Evolutionary conservation across 2,329 filamentous ascomycete species (phyloP), one percentile per base, ranked within the genome.

Genomic region (Thermothelomyces thermophilus): DNA sequence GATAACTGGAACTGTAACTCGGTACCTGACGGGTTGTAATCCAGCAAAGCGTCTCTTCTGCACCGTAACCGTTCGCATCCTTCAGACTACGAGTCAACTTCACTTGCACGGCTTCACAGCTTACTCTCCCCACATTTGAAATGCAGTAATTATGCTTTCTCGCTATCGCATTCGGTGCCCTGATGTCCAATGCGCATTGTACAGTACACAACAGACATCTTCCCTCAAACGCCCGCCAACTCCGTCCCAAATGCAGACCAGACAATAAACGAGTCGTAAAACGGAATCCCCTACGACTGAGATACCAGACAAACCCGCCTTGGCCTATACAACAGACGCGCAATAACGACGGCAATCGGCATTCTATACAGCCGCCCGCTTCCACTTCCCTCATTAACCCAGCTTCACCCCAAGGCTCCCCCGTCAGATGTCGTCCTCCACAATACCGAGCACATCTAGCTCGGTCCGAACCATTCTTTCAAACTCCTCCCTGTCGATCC

Each of bases 401-500:
- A n/a, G n/a, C n/a, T n/a, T n/a, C n/a, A n/a, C 24, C 16, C 3
- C 17, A 26, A 10, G 1, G 9, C 8, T 16, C n/a, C 10, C 14
- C 19, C 14, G 4, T 51, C 46, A 59, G 5, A 58, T 55, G 14
- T 69, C 63, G n/a, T 81, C 76, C 62, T 89, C 86, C 63, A 89
- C 73, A 70, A 90, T 70, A 20, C 73, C 74, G 58, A 91, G 66
- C 56, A 85, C 73, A 50, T 88, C 83, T 51, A 91, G 67, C 68
- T 91, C 87, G 19, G 77, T 81, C 65, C 75, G 77, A 11, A 91
- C 77, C 53, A 90, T 73, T 45, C 78, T 72, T 65, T 86, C 83
- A 67, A 91, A 93, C 63, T 91, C 87, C 30, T 80, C 79, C 39
- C 82, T 73, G 44, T 86, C 80, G 58, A 93, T 90, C 0, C 87